Conservation (phyloP, 2,329 filamentous ascomycete species). For the Ilyonectria robusta region DNA sequence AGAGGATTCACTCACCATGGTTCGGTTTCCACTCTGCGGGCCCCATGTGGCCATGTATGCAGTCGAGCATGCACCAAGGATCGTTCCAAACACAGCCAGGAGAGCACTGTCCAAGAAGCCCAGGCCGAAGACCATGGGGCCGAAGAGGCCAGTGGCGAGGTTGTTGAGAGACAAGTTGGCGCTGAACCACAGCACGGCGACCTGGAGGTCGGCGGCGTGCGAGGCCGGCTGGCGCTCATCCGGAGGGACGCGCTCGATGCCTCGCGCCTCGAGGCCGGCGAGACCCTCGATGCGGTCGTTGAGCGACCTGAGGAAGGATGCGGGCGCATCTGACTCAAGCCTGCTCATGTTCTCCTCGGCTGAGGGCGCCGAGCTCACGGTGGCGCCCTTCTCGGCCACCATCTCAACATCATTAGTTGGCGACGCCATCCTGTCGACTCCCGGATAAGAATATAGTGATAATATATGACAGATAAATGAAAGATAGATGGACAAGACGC, state of each 20-base stretch:
- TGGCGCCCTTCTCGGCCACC: constrained; percentile 33
- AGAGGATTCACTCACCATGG: constrained; percentile 68
- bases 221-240: constrained; percentile 54
- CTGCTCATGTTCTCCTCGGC: constrained; percentile 26
- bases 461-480: constrained; percentile 1
- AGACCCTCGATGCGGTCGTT: constrained; percentile 45
- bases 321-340: constrained; percentile 1
- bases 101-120: constrained; percentile 82
- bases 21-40: constrained; percentile 79
- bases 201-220: constrained; percentile 53
- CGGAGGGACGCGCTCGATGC: constrained; percentile 56
- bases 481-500: constrained; percentile 7
- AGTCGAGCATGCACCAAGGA: constrained; percentile 79
- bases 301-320: constrained; percentile 28
- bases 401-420: constrained; percentile 32
- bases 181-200: constrained; percentile 60
- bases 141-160: constrained; percentile 78
- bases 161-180: constrained; percentile 62
- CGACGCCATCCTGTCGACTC: constrained; percentile 22
- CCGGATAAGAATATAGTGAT: constrained; percentile 8
- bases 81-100: constrained; percentile 81
- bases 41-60: constrained; percentile 86
- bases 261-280: constrained; percentile 57
- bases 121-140: constrained; percentile 76
- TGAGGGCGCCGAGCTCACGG: constrained; percentile 28